A percentile compares a stretch with the other conserved stretches of the same genome.
phyloP scores from a whole-genome alignment of 345 rosid species.

The Eucalyptus albens region DNA sequence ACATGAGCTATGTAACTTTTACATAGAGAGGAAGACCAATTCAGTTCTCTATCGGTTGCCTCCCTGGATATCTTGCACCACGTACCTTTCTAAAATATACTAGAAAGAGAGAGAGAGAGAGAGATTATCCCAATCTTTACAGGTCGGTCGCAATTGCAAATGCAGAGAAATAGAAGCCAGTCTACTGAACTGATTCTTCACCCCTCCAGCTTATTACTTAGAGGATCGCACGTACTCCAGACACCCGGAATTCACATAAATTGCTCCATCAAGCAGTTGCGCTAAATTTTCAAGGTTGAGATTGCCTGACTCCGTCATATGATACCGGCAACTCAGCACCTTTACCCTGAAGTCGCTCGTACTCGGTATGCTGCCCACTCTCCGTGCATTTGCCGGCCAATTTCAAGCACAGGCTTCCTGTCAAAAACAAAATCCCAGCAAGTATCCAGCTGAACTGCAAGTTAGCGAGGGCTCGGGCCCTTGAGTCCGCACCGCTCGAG shows the following conservation, averaged over 20 bases:
- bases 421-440: constrained; percentile 39
- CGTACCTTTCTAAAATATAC: neutral
- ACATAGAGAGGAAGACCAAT: neutral
- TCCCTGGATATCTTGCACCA: neutral
- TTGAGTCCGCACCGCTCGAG: constrained; percentile 38
- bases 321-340: constrained; percentile 17
- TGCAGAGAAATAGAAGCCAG: neutral
- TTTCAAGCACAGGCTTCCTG: constrained; percentile 43
- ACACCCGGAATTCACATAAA: neutral
- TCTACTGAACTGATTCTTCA: neutral
- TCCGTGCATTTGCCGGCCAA: constrained; percentile 20
- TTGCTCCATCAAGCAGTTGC: neutral
- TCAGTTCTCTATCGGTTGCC: neutral
- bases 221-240: neutral
- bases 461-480: constrained; percentile 76
- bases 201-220: neutral
- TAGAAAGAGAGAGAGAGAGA: neutral
- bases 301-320: constrained; percentile 9
- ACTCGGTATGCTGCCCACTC: constrained; percentile 13
- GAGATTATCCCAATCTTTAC: neutral
- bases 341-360: constrained; percentile 30
- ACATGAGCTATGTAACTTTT: neutral
- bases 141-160: neutral
- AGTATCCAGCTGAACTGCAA: constrained; percentile 93
- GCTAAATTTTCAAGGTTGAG: neutral